A percentile compares a stretch with the other conserved stretches of the same genome.
Evolutionary conservation across 2,329 filamentous ascomycete genomes (phyloP).

Genomic region (Pestalotiopsis fici): DNA sequence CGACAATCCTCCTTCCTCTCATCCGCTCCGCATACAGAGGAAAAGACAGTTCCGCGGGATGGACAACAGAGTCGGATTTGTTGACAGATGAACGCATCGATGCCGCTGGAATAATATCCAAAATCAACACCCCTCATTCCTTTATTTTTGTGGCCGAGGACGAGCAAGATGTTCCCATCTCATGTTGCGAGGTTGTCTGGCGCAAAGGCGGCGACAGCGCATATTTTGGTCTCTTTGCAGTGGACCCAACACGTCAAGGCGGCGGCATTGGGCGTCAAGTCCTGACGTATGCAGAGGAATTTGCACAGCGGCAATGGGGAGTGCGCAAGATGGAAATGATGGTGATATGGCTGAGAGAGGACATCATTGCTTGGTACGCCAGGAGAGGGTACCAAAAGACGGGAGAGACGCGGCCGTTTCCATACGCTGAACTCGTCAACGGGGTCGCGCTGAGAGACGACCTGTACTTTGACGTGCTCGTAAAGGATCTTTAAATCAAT

Average conservation of each 20-base stretch:
- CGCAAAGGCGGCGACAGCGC: slow-evolving; percentile 20
- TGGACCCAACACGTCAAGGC: slow-evolving; percentile 42
- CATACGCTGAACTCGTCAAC: slow-evolving; percentile 34
- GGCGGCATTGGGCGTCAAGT: slow-evolving; percentile 43
- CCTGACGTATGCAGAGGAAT: slow-evolving; percentile 38
- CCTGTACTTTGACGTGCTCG: slow-evolving; percentile 38
- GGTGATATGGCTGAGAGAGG: slow-evolving; percentile 41
- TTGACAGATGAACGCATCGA: slow-evolving; percentile 45
- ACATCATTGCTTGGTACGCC: slow-evolving; percentile 45
- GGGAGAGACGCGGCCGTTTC: slow-evolving; percentile 39
- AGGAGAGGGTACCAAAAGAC: slow-evolving; percentile 40
- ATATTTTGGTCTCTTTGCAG: slow-evolving; percentile 50
- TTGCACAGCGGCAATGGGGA: slow-evolving; percentile 31
- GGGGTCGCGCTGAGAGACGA: slow-evolving; percentile 40
- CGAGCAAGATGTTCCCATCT: slow-evolving; percentile 24
- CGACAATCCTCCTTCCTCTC: slow-evolving; percentile 32
- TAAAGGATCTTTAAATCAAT: slow-evolving; percentile 29
- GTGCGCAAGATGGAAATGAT: slow-evolving; percentile 39
- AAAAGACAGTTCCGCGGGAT: slow-evolving; percentile 38
- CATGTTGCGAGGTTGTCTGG: slow-evolving; percentile 43
- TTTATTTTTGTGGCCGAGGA: slow-evolving; percentile 37
- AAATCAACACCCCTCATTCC: slow-evolving; percentile 39
- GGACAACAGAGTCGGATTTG: slow-evolving; percentile 49
- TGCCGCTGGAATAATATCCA: slow-evolving; percentile 31
- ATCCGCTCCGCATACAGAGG: slow-evolving; percentile 47